phyloP scores from a whole-genome alignment of 176 grass and related monocot genomes.

The Stipa capillata region DNA sequence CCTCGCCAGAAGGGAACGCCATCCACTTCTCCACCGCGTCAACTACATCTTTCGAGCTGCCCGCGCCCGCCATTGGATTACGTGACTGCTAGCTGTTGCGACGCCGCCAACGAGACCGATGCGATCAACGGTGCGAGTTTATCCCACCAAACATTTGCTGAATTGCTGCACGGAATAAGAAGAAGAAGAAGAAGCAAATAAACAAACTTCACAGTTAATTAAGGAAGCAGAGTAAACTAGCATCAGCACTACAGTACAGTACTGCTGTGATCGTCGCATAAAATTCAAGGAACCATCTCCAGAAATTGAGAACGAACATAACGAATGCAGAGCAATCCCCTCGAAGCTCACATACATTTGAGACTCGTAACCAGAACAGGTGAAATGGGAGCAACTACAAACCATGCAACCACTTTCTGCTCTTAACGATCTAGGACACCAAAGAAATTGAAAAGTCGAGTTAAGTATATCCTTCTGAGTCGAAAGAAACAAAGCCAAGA shows the following conservation, averaged over 20 bases:
- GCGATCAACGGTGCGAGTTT: neutral
- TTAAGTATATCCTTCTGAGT: neutral
- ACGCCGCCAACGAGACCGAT: neutral
- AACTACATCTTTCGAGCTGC: neutral
- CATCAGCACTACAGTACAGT: too few relatives aligned
- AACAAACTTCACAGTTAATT: neutral
- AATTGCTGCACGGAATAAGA: neutral
- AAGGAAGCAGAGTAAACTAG: neutral
- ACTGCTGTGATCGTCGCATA: neutral
- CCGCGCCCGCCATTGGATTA: slow-evolving; percentile 6
- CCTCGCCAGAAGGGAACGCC: slow-evolving; percentile 23
- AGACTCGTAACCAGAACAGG: neutral
- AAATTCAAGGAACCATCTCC: neutral
- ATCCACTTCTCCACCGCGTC: slow-evolving; percentile 30
- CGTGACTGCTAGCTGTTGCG: neutral
- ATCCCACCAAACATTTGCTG: neutral
- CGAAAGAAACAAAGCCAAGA: neutral
- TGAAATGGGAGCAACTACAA: neutral
- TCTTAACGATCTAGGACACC: neutral
- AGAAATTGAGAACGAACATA: neutral
- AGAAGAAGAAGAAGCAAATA: too few relatives aligned
- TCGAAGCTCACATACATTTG: neutral
- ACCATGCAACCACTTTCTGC: neutral
- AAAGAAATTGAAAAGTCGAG: neutral
- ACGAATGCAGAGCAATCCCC: neutral